phyloP scores from a whole-genome alignment of 2,329 filamentous ascomycete genomes.

The Beauveria sp. region DNA sequence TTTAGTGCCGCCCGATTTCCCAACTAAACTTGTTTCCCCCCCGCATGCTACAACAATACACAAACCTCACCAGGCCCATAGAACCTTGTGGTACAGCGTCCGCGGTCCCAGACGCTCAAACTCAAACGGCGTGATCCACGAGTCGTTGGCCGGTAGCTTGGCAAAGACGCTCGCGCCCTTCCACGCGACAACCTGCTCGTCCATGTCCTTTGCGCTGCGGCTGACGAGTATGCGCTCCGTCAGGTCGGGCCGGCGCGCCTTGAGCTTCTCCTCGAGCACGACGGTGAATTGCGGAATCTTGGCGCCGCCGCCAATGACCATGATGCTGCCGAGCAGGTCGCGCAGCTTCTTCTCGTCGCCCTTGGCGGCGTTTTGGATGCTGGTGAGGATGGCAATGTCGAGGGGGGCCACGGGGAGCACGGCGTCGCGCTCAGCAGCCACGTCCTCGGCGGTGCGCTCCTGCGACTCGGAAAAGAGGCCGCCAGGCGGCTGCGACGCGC shows the following conservation, averaged over 20 bases:
- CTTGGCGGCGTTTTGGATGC: constrained; percentile 77
- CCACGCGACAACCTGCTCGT: constrained; percentile 96
- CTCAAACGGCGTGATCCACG: constrained; percentile 83
- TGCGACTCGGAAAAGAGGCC: constrained; percentile 44
- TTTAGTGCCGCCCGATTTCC: not conserved
- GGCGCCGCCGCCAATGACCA: constrained; percentile 80
- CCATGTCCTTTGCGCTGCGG: constrained; percentile 79
- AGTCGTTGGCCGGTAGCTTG: constrained; percentile 85
- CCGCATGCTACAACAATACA: not conserved
- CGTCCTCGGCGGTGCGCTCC: constrained; percentile 40
- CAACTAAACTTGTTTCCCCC: not conserved
- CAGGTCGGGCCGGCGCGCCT: constrained; percentile 55
- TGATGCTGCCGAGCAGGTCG: constrained; percentile 83
- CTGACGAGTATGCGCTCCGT: constrained; percentile 55
- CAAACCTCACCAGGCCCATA: constrained; percentile 48
- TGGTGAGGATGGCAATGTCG: constrained; percentile 82
- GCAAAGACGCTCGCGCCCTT: constrained; percentile 97
- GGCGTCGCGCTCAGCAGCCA: constrained; percentile 66
- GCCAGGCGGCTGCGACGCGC: constrained; percentile 31
- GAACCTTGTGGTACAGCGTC: constrained; percentile 74
- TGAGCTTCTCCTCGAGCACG: constrained; percentile 76
- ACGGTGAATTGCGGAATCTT: constrained; percentile 73
- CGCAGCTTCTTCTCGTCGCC: constrained; percentile 89
- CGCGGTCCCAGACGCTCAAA: constrained; percentile 80
- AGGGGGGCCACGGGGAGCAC: constrained; percentile 77